Evolutionary conservation across 192 early-diverging fungal species (phyloP).

Genomic region (Chytriomyces sp.): DNA sequence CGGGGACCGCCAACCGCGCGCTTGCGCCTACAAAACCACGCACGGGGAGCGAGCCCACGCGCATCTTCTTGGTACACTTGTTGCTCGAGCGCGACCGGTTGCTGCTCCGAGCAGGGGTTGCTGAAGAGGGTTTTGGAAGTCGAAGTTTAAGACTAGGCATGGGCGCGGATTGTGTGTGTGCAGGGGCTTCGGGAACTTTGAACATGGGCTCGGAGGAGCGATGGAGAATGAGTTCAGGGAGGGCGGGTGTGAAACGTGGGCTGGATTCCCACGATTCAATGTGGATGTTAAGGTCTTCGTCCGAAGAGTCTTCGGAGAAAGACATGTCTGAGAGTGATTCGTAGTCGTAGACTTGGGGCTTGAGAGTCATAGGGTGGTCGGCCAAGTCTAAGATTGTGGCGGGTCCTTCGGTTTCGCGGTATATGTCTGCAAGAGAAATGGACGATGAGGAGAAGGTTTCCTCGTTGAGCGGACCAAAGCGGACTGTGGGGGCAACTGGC

Average conservation of each 20-base stretch:
- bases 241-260: no score
- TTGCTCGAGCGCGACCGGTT: neutral
- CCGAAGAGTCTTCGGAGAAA: neutral
- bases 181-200: neutral
- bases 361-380: neutral
- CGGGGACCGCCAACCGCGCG: neutral
- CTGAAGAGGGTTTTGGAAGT: neutral
- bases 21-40: neutral
- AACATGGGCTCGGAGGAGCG: neutral
- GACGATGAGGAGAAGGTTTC: constrained; percentile 7
- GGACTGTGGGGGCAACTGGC: constrained; percentile 14
- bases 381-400: neutral
- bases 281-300: constrained; percentile 7
- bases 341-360: neutral
- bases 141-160: neutral
- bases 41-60: neutral
- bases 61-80: constrained; percentile 26
- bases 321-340: constrained; percentile 8
- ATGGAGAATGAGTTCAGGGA: no score
- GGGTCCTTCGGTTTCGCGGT: constrained; percentile 13
- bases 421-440: constrained; percentile 32
- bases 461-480: constrained; percentile 25
- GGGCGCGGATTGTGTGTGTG: neutral
- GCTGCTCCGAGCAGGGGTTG: neutral
- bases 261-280: constrained; percentile 15